Evolutionary conservation across 192 early-diverging fungal genomes (phyloP), one percentile per base, ranked within the genome.

Genomic region (Mortierella hygrophila): DNA sequence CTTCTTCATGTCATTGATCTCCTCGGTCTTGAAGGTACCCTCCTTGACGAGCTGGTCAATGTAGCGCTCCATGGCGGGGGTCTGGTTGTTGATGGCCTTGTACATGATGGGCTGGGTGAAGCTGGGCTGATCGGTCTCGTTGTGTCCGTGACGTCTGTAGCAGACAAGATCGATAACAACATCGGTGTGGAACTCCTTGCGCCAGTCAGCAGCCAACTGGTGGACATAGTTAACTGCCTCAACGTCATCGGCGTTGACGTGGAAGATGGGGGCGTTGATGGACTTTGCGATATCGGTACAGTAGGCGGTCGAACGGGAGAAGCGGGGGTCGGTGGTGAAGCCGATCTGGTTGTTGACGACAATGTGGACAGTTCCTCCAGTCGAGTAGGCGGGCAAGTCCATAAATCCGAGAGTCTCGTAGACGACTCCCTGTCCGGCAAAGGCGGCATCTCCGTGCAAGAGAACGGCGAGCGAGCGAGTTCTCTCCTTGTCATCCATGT

Each of bases 71-170:
- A 96, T 88, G 40, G 94, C 96, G 8, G 98, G 95, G 44, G 82
- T 88, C 93, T 98, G 97, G 87, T 94, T 92, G 81, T 92, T 91
- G 90, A 99, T 97, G 76, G 93, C 93, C 89, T 95, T 90, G 90
- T 99, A 99, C 97, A 99, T 99, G 85, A 94, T 93, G 60, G 98
- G 98, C 89, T 99, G 98, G 41, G 98, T 99, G 92, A 99, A 99
- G 87, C 93, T 94, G 69, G 98, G 98, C 90, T 99, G 97, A 92
- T 99, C 98, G 54, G 96, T 97, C 91, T 99, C 98, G 91, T 99
- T 99, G 94, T 99, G 98, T 70, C 98, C 98, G 75, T 99, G 95
- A 86, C 95, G 95, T 76, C 98, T 95, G 94, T 99, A 99, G 85
- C 98, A 97, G 41, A 99, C 97, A 83, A 99, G 93, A 77, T 99